Evolutionary conservation across 441 rosid species (phyloP).

Genomic region (Capsella rubella): DNA sequence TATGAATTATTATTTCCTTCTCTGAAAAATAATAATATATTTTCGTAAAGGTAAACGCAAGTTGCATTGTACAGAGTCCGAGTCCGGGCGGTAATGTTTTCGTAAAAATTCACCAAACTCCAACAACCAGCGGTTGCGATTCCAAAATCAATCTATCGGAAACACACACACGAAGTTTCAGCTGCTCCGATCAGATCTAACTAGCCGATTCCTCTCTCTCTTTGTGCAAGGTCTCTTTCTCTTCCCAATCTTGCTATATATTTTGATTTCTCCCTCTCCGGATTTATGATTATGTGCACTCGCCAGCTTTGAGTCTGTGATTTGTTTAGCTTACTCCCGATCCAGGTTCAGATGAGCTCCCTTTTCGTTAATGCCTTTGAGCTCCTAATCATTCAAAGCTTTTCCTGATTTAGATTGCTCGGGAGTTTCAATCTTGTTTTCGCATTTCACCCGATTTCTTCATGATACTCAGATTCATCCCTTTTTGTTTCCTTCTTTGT

Average conservation of each 20-base stretch:
- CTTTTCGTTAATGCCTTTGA: slow-evolving; percentile 24
- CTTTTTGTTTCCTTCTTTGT: slow-evolving; percentile 10
- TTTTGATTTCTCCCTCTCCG: slow-evolving; percentile 2
- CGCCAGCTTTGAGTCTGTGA: slow-evolving; percentile 28
- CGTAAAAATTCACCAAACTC: slow-evolving; percentile 37
- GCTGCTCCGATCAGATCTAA: slow-evolving; percentile 36
- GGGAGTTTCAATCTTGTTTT: slow-evolving; percentile 6
- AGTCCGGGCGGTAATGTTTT: slow-evolving; percentile 29
- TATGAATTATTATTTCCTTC: neutral
- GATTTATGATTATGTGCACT: slow-evolving; percentile 1
- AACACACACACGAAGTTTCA: neutral
- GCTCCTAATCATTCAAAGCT: slow-evolving; percentile 22
- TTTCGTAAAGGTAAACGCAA: slow-evolving; percentile 28
- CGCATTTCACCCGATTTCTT: slow-evolving; percentile 11
- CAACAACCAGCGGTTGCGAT: slow-evolving; percentile 37
- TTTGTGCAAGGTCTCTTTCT: slow-evolving; percentile 12
- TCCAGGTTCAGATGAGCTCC: neutral
- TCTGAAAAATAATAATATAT: neutral
- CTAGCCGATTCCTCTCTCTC: slow-evolving; percentile 2
- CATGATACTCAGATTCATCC: slow-evolving; percentile 30
- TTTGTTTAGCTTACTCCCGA: slow-evolving; percentile 26
- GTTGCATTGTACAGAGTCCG: slow-evolving; percentile 36
- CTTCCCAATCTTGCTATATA: neutral
- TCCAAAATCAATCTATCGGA: slow-evolving; percentile 18
- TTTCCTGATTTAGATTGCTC: slow-evolving; percentile 18